phyloP scores from a whole-genome alignment of 345 rosid genomes.

The Brassica napus region DNA sequence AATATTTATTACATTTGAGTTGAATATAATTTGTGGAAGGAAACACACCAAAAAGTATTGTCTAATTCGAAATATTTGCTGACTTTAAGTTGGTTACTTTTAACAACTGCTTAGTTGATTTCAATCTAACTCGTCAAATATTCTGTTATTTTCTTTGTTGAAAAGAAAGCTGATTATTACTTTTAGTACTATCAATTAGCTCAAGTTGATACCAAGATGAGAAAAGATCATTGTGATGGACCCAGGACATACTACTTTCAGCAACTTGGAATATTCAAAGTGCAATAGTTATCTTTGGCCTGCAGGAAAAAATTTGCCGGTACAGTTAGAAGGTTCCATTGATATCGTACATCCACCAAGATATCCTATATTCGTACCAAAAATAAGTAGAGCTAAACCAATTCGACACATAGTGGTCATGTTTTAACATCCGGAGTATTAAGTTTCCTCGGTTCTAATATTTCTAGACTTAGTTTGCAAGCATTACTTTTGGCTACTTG shows the following conservation, averaged over 20 bases:
- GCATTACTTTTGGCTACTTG: neutral
- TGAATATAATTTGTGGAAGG: conserved; percentile 30
- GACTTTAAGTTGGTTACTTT: conserved; percentile 26
- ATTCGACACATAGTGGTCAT: neutral
- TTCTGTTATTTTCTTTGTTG: conserved; percentile 20
- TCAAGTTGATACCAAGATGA: conserved; percentile 40
- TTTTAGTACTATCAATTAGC: conserved; percentile 25
- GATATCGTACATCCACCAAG: neutral
- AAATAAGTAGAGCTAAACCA: conserved; percentile 3
- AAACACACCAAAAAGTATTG: conserved; percentile 13
- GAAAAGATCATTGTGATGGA: conserved; percentile 33
- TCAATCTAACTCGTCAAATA: conserved; percentile 12
- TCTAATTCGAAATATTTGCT: neutral
- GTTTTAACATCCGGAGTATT: neutral
- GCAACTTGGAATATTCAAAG: conserved; percentile 37
- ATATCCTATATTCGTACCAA: neutral
- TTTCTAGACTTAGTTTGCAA: neutral
- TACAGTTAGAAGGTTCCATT: conserved; percentile 15
- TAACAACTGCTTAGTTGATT: conserved; percentile 26
- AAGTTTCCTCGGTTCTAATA: neutral
- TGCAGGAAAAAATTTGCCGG: neutral
- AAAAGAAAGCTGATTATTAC: conserved; percentile 20
- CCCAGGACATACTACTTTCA: conserved; percentile 31
- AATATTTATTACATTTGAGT: conserved; percentile 28
- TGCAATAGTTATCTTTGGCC: neutral